Conservation (phyloP, 2,329 filamentous ascomycete species). For the Fonsecaea multimorphosa region DNA sequence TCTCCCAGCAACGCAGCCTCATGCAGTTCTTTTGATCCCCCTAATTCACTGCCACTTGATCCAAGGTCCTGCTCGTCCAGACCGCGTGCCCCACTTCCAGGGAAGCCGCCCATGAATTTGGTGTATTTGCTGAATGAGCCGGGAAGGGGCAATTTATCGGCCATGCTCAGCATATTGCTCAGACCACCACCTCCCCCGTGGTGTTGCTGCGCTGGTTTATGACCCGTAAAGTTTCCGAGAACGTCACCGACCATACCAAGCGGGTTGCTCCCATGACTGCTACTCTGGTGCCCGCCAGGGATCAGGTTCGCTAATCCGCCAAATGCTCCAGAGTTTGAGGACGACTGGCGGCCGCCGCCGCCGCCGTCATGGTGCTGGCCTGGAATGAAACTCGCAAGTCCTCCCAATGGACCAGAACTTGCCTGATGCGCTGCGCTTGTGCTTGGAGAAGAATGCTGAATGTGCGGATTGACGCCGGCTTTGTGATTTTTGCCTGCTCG, state of each 20-base stretch:
- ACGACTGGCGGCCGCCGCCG: conserved; percentile 15
- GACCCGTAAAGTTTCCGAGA: conserved; percentile 30
- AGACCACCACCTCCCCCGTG: conserved; percentile 28
- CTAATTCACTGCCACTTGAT: conserved; percentile 24
- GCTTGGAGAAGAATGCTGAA: conserved; percentile 14
- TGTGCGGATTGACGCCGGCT: conserved; percentile 40
- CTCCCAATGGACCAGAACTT: conserved; percentile 3
- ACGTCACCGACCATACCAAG: conserved; percentile 33
- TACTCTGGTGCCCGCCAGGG: conserved; percentile 26
- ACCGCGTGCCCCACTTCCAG: conserved; percentile 33
- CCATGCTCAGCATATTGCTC: conserved; percentile 35
- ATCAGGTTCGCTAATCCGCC: conserved; percentile 31
- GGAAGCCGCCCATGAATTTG: conserved; percentile 35
- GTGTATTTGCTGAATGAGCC: conserved; percentile 36
- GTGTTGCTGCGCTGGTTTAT: conserved; percentile 24
- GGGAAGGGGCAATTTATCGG: conserved; percentile 38
- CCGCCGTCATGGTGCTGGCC: conserved; percentile 19
- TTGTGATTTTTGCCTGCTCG: conserved; percentile 80
- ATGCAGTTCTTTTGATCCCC: conserved; percentile 29
- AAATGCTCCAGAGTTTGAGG: conserved; percentile 23
- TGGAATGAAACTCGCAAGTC: conserved; percentile 12
- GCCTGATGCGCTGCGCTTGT: not conserved
- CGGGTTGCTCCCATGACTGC: conserved; percentile 21
- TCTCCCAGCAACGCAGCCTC: conserved; percentile 29
- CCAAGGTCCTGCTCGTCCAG: conserved; percentile 26